Base-by-base conservation (phyloP, 768 basidiomycete species). In the Krasilnikovozyma curviuscula region DNA sequence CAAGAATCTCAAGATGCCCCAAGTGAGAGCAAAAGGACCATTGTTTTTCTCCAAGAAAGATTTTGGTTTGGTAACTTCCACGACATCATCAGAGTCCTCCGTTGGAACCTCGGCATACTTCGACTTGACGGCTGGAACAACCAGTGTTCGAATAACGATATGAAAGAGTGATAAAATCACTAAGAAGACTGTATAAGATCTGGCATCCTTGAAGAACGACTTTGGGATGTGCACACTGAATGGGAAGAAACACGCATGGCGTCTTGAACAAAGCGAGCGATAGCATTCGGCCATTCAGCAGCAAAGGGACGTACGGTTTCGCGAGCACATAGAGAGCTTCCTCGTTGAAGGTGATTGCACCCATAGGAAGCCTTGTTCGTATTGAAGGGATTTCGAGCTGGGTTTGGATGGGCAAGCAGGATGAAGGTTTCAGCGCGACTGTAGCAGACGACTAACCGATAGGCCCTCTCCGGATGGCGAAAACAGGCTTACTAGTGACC, bases 1-100 rank as follows among this genome's bases (percentile, higher is more conserved):
- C 9, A 5, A 33, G 5, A 52, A 32, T n/a, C 50, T 33, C 24
- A 46, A 23, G 8, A 30, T 3, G 10, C 37, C 29, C 50, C 50
- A 52, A 12, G 45, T 24, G 12, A 52, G 40, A 40, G 48, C 40
- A 19, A 33, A 30, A 25, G 18, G 32, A 4, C 46, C 50, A 21
- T 46, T 46, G 27, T 52, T 52, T 40, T 41, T 41, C 14, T 28
- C 39, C 2, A 52, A 23, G 33, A 32, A 52, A 18, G 38, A 31
- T 19, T 31, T 31, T 13, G 25, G 27, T 31, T 40, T 34, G 30
- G 41, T 5, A 5, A 23, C 23, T 12, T 23, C 14, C 27, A 33
- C 32, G 21, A 25, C 28, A 12, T 43, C 46, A 35, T 31, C 44
- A 34, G 30, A 21, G 27, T 35, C 21, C 28, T 51, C 16, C 21